These are phyloP conservation scores for Gynostemma pentaphyllum DNA, from an alignment of 306 rosid species.

Conservation along the genomic window DNA sequence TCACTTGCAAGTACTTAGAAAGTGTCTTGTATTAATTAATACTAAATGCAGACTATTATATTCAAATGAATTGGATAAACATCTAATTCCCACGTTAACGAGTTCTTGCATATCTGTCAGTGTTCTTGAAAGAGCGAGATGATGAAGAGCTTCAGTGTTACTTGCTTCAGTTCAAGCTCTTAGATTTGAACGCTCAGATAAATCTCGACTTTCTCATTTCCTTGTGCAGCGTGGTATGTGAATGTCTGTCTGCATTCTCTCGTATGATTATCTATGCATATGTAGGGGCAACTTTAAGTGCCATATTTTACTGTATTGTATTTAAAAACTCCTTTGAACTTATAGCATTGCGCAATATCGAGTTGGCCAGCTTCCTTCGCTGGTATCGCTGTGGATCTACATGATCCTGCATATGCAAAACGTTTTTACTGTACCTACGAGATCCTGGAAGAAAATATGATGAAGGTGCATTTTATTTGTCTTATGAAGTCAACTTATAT, in stretches of 20 bases:
- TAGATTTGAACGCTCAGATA: too few relatives aligned
- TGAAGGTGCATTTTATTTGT: too few relatives aligned
- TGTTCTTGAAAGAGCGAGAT: conserved; percentile 91
- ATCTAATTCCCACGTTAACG: conserved; percentile 17
- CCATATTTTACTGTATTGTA: conserved; percentile 18
- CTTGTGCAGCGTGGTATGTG: conserved; percentile 74
- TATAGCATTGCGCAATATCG: conserved; percentile 72
- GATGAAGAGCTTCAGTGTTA: conserved; percentile 92
- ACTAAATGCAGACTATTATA: too few relatives aligned
- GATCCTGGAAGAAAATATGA: too few relatives aligned
- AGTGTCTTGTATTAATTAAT: too few relatives aligned
- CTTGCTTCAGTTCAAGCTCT: conserved; percentile 79
- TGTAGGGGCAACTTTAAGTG: conserved; percentile 17
- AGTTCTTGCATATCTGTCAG: conserved; percentile 97
- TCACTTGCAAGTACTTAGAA: too few relatives aligned
- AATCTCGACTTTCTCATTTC: conserved; percentile 77
- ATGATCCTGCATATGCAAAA: conserved; percentile 86
- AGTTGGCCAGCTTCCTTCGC: conserved; percentile 95
- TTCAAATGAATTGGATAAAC: too few relatives aligned
- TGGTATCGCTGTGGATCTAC: conserved; percentile 94
- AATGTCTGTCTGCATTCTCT: background rate
- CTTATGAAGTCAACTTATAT: too few relatives aligned
- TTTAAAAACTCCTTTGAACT: too few relatives aligned
- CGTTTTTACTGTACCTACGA: too few relatives aligned
- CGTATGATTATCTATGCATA: conserved; percentile 16